A percentile compares a stretch with the other conserved stretches of the same genome.
These are phyloP conservation scores for Talaromyces liani DNA, from an alignment of 495 filamentous ascomycete genomes.

Conservation along the genomic window DNA sequence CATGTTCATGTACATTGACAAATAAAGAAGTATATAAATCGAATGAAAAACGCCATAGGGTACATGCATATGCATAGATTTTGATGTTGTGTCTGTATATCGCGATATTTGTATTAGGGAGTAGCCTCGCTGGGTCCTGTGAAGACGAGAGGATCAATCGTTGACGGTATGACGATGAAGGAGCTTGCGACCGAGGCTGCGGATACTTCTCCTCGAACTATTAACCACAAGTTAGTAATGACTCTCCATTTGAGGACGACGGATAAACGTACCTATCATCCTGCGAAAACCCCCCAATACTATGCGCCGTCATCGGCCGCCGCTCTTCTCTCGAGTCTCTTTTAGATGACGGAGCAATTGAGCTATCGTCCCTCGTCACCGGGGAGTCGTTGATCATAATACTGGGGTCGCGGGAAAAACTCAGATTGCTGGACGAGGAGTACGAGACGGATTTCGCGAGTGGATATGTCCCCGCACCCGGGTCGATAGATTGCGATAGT, in stretches of 20 bases:
- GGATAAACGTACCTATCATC: slow-evolving; percentile 29
- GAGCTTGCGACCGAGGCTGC: slow-evolving; percentile 35
- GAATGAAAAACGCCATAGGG: not conserved
- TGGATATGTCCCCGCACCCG: slow-evolving; percentile 23
- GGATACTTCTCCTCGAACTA: slow-evolving; percentile 31
- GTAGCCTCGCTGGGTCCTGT: not conserved
- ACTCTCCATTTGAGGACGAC: not conserved
- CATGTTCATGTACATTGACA: not conserved
- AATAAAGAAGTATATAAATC: not conserved
- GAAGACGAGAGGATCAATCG: not conserved
- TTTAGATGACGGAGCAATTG: slow-evolving; percentile 22
- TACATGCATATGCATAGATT: not conserved
- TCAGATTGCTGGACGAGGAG: slow-evolving; percentile 29
- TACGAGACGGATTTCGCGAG: slow-evolving; percentile 32
- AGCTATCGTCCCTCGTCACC: slow-evolving; percentile 31
- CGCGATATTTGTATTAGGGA: not conserved
- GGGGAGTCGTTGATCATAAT: slow-evolving; percentile 22
- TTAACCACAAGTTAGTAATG: slow-evolving; percentile 4
- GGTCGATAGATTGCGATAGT: slow-evolving; percentile 25
- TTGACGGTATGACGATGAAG: slow-evolving; percentile 6
- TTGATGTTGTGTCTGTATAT: not conserved
- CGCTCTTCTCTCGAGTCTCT: slow-evolving; percentile 29
- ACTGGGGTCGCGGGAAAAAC: slow-evolving; percentile 15
- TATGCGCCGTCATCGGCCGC: slow-evolving; percentile 18
- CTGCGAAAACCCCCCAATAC: slow-evolving; percentile 20